Evolutionary conservation across 768 basidiomycete species (phyloP), one percentile per base, ranked within the genome.

Genomic region (Boletus rufocinnamomeus): DNA sequence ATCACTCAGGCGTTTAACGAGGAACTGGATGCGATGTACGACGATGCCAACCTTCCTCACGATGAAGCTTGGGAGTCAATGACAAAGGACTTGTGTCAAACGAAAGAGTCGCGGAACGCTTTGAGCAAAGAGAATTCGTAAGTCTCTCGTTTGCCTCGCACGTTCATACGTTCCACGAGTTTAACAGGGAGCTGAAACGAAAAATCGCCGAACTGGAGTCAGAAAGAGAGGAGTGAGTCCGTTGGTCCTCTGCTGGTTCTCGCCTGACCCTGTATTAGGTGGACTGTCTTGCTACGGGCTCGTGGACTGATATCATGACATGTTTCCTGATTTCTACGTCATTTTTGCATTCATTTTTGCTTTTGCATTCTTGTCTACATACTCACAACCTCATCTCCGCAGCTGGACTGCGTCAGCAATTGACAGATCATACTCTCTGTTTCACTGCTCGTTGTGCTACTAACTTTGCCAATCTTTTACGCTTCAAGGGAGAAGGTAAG

Each of bases 21-120:
- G 69, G 94, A 96, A 70, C 80, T 97, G 34, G 93, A 95, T 63
- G 85, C 83, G 19, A 92, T 96, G 91, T 96, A 87, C 73, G 88
- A 89, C 51, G 92, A 95, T 58, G 84, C 83, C 28, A 83, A 88
- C 59, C 82, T 95, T 50, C 92, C 94, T 13, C 85, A 86, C 23
- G 84, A 87, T 49, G 91, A 94, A 65, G 92, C 93, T 2, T 95
- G 89, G 85, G 70, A 76, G n/a, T 87, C 88, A 2, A 81, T 96
- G 80, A 81, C 84, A 28, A 75, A 76, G 44, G 92, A 95, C 69
- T 76, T 95, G 52, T 79, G 83, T 61, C 71, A 81, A 59, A 86
- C 91, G 17, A 96, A 94, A 73, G 86, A 89, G 66, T 73, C 80
- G 17, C 81, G 89, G 58, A 95, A 95, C 66, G 74, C 77, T n/a